Base-by-base conservation (phyloP, 371 early-diverging fungal species). In the Haplosporangium sp. region DNA sequence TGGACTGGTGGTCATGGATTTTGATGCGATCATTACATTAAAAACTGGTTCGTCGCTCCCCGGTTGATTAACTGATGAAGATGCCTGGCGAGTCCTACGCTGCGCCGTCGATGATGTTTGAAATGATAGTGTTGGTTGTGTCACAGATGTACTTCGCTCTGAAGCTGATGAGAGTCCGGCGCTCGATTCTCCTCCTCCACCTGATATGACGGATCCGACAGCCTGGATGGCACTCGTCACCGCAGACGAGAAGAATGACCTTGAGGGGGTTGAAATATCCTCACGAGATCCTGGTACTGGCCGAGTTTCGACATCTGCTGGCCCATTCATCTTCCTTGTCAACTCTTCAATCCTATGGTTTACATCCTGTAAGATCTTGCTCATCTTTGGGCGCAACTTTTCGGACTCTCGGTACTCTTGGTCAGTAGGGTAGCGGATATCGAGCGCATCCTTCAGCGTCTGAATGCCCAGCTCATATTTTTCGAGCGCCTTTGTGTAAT, bases 371-470 rank as follows among this genome's bases (percentile, higher is more conserved):
- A 86, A 55, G 54, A 83, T 87, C 43, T 59, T 55, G 6, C 82
- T 47, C 74, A 88, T 74, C 67, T 86, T 87, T 36, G 72, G 73
- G 12, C 84, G 84, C 21, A 83, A 50, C 0, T 67, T 47, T 29
- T 83, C 85, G 6, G 86, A 84, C 40, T 72, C 67, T 20, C 60
- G 67, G 46, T 59, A 52, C 46, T 73, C 75, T 41, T 41, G 64
- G 10, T 74, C 75, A 1, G 74, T 74, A 6, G 45, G 41, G 47
- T 67, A 80, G 11, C 74, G 80, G 40, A 80, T 65, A 20, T 63
- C 67, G 50, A 80, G 75, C 6, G 74, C 80, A 6, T 73, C 80
- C 54, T 69, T 66, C 45, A 80, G 52, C 1, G 38, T 29, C 18
- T 56, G 58, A 18, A 67, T 36, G 0, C 75, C 80, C 16, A 41